Evolutionary conservation across 23 red algal genomes (phyloP).

Genomic region (Chondrus crispus): DNA sequence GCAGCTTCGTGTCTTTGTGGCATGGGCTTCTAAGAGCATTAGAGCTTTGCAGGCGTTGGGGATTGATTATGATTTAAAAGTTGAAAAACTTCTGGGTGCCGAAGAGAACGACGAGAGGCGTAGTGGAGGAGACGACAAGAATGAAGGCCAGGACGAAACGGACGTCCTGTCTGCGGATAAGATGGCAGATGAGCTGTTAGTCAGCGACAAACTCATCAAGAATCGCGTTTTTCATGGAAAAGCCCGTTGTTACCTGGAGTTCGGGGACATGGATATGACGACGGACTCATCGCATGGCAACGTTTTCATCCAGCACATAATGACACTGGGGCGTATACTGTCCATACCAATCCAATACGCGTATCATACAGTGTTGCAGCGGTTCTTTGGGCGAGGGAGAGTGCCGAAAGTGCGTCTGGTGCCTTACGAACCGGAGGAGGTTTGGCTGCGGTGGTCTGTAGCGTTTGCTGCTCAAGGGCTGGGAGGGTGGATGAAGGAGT

Average conservation of each 20-base stretch:
- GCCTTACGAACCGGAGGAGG: constrained; percentile 7
- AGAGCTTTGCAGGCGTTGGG: not conserved
- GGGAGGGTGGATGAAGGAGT: not conserved
- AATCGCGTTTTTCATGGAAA: constrained; percentile 28
- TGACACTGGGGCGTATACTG: too few relatives aligned
- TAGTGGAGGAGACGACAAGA: too few relatives aligned
- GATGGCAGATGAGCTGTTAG: constrained; percentile 29
- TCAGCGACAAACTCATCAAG: constrained; percentile 28
- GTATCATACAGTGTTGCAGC: too few relatives aligned
- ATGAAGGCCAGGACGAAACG: not conserved
- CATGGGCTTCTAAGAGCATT: not conserved
- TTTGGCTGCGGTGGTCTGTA: constrained; percentile 45
- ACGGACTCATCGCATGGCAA: too few relatives aligned
- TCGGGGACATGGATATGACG: too few relatives aligned
- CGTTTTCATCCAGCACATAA: too few relatives aligned
- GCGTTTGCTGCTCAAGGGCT: constrained; percentile 42
- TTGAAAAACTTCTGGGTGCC: not conserved
- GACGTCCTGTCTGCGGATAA: not conserved
- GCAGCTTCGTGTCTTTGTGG: constrained; percentile 4
- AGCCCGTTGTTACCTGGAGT: not conserved
- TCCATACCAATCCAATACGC: too few relatives aligned
- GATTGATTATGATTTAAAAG: not conserved
- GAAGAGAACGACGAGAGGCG: too few relatives aligned
- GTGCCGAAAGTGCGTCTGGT: too few relatives aligned
- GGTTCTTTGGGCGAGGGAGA: too few relatives aligned